Evolutionary conservation across 495 filamentous ascomycete genomes (phyloP), one percentile per base, ranked within the genome.

Genomic region (Talaromyces borbonicus): DNA sequence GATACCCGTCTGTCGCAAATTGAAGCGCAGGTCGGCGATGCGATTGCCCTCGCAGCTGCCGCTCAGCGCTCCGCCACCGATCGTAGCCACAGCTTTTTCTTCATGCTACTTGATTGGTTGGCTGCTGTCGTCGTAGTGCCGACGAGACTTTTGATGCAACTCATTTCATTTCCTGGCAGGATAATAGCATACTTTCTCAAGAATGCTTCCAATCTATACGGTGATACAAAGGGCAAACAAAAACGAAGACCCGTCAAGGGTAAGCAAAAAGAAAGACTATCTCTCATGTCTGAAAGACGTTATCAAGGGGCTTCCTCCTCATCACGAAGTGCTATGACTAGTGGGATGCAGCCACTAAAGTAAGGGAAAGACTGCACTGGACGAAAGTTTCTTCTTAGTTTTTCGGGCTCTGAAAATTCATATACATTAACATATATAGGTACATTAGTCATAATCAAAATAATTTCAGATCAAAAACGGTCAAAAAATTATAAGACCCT

Each of bases 11-110:
- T 97, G 27, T 68, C 72, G 19, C 73, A 78, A 19, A 63, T 96
- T 12, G 82, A 94, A 47, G 56, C 63, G 0, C 74, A 84, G 31
- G 58, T 93, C 15, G 77, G 78, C 24, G 89, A 96, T 52, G 84
- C 87, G 1, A 70, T 95, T 35, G 72, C 84, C 1, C 67, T 96
- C 11, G 84, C 87, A 9, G 87, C 85, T 2, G 81, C 80, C 0
- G 86, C 81, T 0, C 82, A 85, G 59, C 74, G 73, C 19, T 53
- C 61, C 51, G 56, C 5, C 54, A 62, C 22, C 1, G 33, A 48
- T 6, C 23, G 20, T 25, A 33, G 32, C 1, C 46, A 48, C n/a
- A 41, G 22, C 20, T 48, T 48, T 40, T 33, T n/a, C 6, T 29
- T 46, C 23, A n/a, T 31, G 5, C 20, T 48, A 5, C 33, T 42